phyloP scores from a whole-genome alignment of 1,284 basidiomycete species.

The Leucoagaricus sp. region DNA sequence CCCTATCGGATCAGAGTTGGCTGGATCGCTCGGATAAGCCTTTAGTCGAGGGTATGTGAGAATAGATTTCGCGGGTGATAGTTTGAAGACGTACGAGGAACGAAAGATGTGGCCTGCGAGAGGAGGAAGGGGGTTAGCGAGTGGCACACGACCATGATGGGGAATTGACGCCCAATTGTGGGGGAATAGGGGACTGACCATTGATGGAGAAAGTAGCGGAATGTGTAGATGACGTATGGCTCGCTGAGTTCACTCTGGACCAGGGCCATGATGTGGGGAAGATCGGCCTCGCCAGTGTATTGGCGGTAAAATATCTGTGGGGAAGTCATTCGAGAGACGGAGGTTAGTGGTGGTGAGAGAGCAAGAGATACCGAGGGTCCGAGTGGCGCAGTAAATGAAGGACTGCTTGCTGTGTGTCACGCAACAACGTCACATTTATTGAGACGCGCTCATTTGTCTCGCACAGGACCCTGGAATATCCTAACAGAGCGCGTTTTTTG shows the following conservation, averaged over 20 bases:
- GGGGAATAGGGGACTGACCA: slow-evolving; percentile 59
- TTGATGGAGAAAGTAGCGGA: slow-evolving; percentile 91
- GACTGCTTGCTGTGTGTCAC: neutral
- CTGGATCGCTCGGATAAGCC: slow-evolving; percentile 60
- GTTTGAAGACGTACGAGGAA: slow-evolving; percentile 41
- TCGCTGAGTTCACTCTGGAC: slow-evolving; percentile 94
- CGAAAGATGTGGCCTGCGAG: slow-evolving; percentile 85
- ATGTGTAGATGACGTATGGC: slow-evolving; percentile 94
- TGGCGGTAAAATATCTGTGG: slow-evolving; percentile 60
- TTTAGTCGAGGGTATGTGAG: slow-evolving; percentile 23
- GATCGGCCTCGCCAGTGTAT: slow-evolving; percentile 77
- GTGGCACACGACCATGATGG: slow-evolving; percentile 28
- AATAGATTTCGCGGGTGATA: neutral
- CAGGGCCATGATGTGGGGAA: slow-evolving; percentile 80
- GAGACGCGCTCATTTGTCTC: slow-evolving; percentile 5
- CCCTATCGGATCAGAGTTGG: slow-evolving; percentile 70
- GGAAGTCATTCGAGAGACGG: slow-evolving; percentile 41
- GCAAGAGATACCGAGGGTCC: slow-evolving; percentile 20
- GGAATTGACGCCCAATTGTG: neutral
- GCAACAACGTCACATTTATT: neutral
- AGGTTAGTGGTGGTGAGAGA: neutral
- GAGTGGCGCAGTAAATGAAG: slow-evolving; percentile 1
- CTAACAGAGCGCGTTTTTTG: too few relatives aligned
- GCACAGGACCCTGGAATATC: too few relatives aligned
- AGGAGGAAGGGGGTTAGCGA: neutral